These are phyloP conservation scores for Globisporangium takayamanum DNA, from an alignment of 352 stramenopile genomes.

Conservation along the genomic window DNA sequence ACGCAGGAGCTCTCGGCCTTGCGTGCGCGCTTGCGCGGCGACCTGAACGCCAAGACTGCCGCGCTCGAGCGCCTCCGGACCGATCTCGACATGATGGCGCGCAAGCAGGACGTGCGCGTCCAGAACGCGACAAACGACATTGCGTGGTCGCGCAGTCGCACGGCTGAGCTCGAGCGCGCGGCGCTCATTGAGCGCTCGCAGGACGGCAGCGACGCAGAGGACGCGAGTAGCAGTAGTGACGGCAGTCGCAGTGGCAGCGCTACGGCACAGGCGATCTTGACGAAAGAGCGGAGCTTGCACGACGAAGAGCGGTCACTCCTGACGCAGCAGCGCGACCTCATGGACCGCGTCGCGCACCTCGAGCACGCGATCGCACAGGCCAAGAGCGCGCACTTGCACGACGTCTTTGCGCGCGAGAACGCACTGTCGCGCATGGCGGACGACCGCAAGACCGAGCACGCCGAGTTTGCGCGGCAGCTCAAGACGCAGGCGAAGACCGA, in stretches of 20 bases:
- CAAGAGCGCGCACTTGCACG: slow-evolving; percentile 53
- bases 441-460: slow-evolving; percentile 32
- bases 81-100: slow-evolving; percentile 47
- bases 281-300: slow-evolving; percentile 44
- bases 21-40: slow-evolving; percentile 28
- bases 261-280: slow-evolving; percentile 17
- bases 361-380: slow-evolving; percentile 49
- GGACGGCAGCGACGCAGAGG: slow-evolving; percentile 24
- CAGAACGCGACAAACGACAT: slow-evolving; percentile 47
- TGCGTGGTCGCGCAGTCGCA: slow-evolving; percentile 40
- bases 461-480: slow-evolving; percentile 42
- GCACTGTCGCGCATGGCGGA: slow-evolving; percentile 27
- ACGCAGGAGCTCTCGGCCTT: slow-evolving; percentile 54
- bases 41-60: slow-evolving; percentile 40
- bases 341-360: slow-evolving; percentile 49
- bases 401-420: slow-evolving; percentile 44
- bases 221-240: no score
- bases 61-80: slow-evolving; percentile 35
- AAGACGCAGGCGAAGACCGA: slow-evolving; percentile 54
- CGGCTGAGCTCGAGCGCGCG: slow-evolving; percentile 35
- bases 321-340: slow-evolving; percentile 45
- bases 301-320: slow-evolving; percentile 49
- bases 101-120: slow-evolving; percentile 53
- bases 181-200: slow-evolving; percentile 23
- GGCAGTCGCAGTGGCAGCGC: slow-evolving; percentile 8